Conservation (phyloP, 148 eudicot species). For the Camellia japonica region DNA sequence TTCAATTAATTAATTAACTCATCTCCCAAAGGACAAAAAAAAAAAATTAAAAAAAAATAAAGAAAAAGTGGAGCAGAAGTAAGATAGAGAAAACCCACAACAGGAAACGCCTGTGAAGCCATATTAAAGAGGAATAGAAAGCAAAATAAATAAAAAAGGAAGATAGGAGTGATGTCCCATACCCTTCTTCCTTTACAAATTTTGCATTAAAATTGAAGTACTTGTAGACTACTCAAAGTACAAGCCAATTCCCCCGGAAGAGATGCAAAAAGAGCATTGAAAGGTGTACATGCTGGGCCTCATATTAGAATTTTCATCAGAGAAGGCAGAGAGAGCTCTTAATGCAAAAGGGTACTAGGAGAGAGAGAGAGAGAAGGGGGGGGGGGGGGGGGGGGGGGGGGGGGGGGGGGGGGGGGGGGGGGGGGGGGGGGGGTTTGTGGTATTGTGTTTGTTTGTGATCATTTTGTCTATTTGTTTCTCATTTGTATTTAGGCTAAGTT, state of each 20-base stretch:
- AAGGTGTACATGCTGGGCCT: conserved; percentile 30
- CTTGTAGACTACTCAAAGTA: conserved; percentile 29
- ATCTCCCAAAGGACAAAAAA: background rate
- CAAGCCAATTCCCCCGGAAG: conserved; percentile 23
- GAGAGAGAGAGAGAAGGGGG: too few relatives aligned
- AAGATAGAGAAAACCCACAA: conserved; percentile 35
- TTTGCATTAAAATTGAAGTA: conserved; percentile 24
- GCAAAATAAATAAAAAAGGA: conserved; percentile 33
- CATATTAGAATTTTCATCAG: conserved; percentile 39
- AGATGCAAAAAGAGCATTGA: conserved; percentile 31
- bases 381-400: conserved; percentile 2
- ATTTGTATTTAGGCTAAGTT: too few relatives aligned
- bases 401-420: background rate
- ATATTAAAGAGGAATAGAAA: conserved; percentile 33
- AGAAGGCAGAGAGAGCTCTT: conserved; percentile 28
- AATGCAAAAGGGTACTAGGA: conserved; percentile 24
- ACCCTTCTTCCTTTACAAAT: conserved; percentile 10
- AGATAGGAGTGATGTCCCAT: conserved; percentile 24
- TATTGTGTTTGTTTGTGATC: conserved; percentile 20
- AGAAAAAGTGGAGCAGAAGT: background rate
- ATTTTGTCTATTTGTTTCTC: conserved; percentile 37
- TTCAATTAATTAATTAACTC: conserved; percentile 10
- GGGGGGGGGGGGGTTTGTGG: conserved; percentile 9
- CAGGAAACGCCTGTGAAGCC: conserved; percentile 47
- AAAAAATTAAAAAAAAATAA: background rate